These are phyloP conservation scores for Lanmaoa pseudosensibilis DNA, from an alignment of 768 basidiomycete species.

Conservation along the genomic window DNA sequence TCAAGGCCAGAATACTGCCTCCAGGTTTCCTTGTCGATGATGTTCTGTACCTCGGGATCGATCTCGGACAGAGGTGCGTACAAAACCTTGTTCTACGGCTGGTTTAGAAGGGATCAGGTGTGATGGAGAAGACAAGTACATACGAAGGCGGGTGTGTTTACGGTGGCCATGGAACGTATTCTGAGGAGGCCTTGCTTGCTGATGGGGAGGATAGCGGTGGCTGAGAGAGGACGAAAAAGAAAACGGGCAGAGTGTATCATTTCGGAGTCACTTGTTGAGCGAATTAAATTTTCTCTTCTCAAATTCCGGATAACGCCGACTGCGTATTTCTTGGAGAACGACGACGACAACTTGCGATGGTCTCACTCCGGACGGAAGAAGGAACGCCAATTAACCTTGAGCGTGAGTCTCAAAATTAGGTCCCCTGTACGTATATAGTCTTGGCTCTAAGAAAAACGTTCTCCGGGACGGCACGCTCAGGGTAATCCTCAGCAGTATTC, in stretches of 20 bases:
- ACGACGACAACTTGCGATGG: not conserved
- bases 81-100: slow-evolving; percentile 80
- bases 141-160: slow-evolving; percentile 61
- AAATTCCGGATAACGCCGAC: slow-evolving; percentile 27
- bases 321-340: not conserved
- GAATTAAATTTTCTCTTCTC: slow-evolving; percentile 17
- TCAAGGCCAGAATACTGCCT: slow-evolving; percentile 96
- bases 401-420: not conserved
- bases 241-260: slow-evolving; percentile 34
- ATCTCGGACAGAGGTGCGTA: slow-evolving; percentile 86
- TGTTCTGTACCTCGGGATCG: slow-evolving; percentile 94
- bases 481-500: too few relatives aligned
- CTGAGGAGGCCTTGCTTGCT: slow-evolving; percentile 7
- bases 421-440: not conserved
- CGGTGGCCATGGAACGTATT: slow-evolving; percentile 58
- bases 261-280: slow-evolving; percentile 6
- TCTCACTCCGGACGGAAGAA: not conserved
- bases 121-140: slow-evolving; percentile 24
- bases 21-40: slow-evolving; percentile 99
- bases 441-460: too few relatives aligned
- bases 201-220: slow-evolving; percentile 27
- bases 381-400: not conserved
- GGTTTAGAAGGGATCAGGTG: not conserved
- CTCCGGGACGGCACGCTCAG: too few relatives aligned
- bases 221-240: slow-evolving; percentile 27